Evolutionary conservation across 2,329 filamentous ascomycete species (phyloP).

Genomic region (Cladophialophora bantiana): DNA sequence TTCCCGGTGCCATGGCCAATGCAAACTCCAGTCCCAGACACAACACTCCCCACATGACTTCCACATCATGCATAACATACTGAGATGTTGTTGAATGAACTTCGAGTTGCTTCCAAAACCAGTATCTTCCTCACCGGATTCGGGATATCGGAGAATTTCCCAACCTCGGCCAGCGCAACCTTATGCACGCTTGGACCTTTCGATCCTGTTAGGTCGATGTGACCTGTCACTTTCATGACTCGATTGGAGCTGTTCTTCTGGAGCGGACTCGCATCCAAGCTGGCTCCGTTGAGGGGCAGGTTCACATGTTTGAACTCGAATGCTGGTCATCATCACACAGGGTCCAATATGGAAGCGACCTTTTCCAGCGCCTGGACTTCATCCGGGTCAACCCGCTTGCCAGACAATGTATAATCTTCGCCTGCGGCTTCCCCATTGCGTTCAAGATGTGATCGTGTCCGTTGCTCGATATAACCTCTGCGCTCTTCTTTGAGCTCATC

Average conservation of each 20-base stretch:
- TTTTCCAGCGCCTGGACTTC: constrained; percentile 42
- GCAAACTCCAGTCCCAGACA: constrained; percentile 11
- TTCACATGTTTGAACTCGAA: background rate
- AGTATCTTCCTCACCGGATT: constrained; percentile 25
- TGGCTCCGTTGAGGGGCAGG: background rate
- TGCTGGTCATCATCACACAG: constrained; percentile 33
- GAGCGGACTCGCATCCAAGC: background rate
- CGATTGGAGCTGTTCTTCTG: background rate
- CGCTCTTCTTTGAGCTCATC: constrained; percentile 72
- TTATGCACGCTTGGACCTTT: constrained; percentile 20
- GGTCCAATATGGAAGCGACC: constrained; percentile 39
- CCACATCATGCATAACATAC: constrained; percentile 35
- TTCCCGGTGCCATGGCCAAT: constrained; percentile 17
- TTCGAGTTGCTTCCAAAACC: constrained; percentile 29
- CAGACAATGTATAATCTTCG: constrained; percentile 28
- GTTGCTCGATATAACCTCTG: constrained; percentile 81
- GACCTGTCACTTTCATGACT: constrained; percentile 15
- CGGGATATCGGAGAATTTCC: constrained; percentile 15
- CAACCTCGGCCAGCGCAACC: constrained; percentile 11
- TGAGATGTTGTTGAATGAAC: constrained; percentile 31
- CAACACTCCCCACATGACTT: constrained; percentile 31
- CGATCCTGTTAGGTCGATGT: constrained; percentile 11
- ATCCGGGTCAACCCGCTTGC: constrained; percentile 33
- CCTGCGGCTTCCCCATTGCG: constrained; percentile 44
- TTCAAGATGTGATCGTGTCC: constrained; percentile 79